phyloP scores from a whole-genome alignment of 2,329 filamentous ascomycete species.

The Alternaria arbusti region DNA sequence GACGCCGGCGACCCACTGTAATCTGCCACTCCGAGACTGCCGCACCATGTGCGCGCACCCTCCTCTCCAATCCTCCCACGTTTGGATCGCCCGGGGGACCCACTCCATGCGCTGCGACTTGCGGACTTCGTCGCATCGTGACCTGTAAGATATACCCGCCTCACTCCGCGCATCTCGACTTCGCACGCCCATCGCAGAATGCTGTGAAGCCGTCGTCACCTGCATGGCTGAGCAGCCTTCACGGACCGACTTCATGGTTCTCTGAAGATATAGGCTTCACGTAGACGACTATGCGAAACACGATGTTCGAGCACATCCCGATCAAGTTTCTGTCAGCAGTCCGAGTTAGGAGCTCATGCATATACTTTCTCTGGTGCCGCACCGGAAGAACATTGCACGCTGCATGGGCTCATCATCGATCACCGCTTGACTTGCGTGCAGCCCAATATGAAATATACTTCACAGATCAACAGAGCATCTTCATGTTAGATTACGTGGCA shows the following conservation, averaged over 20 bases:
- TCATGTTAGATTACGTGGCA: neutral
- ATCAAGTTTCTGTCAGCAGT: neutral
- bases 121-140: neutral
- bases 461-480: neutral
- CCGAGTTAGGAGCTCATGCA: neutral
- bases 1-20: conserved; percentile 13
- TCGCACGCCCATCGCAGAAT: neutral
- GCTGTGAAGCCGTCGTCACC: neutral
- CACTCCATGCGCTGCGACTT: neutral
- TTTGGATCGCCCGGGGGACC: neutral
- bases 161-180: neutral
- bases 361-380: neutral
- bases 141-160: neutral
- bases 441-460: neutral
- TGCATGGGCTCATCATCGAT: neutral
- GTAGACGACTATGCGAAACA: neutral
- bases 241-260: neutral
- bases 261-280: neutral
- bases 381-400: neutral
- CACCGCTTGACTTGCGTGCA: neutral
- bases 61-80: neutral
- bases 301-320: neutral
- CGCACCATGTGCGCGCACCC: neutral
- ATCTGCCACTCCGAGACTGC: neutral
- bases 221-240: neutral